These are phyloP conservation scores for Stromatinia cepivora DNA, from an alignment of 2,329 filamentous ascomycete species.

Conservation along the genomic window DNA sequence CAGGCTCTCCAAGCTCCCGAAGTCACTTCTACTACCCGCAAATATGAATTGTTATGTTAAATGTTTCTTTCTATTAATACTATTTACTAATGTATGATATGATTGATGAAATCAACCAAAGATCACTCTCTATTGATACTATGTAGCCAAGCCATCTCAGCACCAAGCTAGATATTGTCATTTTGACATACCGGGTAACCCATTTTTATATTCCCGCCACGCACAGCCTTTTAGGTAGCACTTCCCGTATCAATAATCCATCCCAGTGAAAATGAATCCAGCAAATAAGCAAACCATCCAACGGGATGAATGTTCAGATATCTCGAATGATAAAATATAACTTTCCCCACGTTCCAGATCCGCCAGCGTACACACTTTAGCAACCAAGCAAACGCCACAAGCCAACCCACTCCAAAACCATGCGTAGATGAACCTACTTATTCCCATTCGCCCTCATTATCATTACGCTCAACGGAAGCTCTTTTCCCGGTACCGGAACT, in stretches of 20 bases:
- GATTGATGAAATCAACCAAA: constrained; percentile 4
- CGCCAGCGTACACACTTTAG: background rate
- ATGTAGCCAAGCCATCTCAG: background rate
- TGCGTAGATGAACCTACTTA: background rate
- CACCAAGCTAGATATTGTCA: constrained; percentile 2
- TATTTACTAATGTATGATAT: constrained; percentile 14
- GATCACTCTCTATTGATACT: constrained; percentile 9
- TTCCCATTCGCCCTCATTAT: constrained; percentile 30
- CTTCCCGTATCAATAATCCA: background rate
- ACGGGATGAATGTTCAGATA: constrained; percentile 15
- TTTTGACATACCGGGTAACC: background rate
- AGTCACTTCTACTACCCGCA: background rate
- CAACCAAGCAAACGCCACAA: constrained; percentile 14
- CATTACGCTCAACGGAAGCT: constrained; percentile 33
- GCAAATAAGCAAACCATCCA: constrained; percentile 9
- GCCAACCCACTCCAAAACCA: background rate
- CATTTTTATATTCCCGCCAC: background rate
- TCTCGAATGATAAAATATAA: constrained; percentile 18
- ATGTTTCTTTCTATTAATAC: constrained; percentile 17
- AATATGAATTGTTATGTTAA: background rate
- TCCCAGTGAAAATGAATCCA: background rate
- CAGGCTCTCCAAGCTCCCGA: no score
- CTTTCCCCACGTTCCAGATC: background rate
- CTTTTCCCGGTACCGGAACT: constrained; percentile 29
- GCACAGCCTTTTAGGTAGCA: background rate